phyloP scores from a whole-genome alignment of 306 rosid species.

The Nissolia schottii region DNA sequence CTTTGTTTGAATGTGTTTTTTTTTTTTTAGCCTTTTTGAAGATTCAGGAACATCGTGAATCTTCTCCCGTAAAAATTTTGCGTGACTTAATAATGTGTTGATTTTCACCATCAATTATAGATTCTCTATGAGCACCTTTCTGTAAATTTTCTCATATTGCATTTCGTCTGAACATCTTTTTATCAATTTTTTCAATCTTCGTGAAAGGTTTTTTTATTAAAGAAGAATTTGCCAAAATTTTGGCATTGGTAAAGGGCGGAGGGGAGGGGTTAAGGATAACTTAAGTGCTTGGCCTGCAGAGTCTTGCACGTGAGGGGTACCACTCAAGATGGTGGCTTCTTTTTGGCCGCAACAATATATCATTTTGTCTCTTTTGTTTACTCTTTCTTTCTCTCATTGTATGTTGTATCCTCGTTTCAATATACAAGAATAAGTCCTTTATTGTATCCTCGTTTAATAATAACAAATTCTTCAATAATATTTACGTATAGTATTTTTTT shows the following conservation, averaged over 20 bases:
- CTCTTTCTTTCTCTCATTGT: conserved; percentile 26
- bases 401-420: too few species aligned
- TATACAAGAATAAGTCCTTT: too few species aligned
- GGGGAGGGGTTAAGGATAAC: background rate
- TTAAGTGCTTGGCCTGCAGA: background rate
- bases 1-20: background rate
- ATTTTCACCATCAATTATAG: too few species aligned
- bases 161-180: background rate
- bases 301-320: conserved; percentile 7
- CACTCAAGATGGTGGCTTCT: conserved; percentile 27
- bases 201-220: background rate
- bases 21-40: too few species aligned
- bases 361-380: conserved; percentile 35
- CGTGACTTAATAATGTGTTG: too few species aligned
- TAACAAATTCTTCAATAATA: background rate
- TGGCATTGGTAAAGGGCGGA: background rate
- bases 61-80: too few species aligned
- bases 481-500: too few species aligned
- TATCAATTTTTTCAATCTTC: background rate
- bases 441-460: background rate
- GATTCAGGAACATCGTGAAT: background rate
- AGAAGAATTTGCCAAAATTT: background rate
- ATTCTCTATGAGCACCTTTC: too few species aligned
- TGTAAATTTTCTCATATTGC: background rate
- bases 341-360: conserved; percentile 38